phyloP scores from a whole-genome alignment of 768 basidiomycete species.

The Zangia roseola region DNA sequence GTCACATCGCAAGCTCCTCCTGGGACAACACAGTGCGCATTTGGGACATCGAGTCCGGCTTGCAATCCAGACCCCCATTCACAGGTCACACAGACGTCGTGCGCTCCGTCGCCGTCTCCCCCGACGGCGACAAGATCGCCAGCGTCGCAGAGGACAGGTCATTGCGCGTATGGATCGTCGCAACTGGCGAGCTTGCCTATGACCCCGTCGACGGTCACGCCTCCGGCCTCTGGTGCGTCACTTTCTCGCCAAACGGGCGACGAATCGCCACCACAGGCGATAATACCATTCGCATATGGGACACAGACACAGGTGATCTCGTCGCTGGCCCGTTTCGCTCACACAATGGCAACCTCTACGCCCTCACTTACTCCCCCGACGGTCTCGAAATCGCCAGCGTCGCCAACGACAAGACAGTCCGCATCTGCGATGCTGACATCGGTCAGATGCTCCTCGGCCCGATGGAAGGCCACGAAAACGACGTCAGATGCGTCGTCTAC shows the following conservation, averaged over 20 bases:
- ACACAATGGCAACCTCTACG: conserved; percentile 32
- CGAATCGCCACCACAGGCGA: conserved; percentile 34
- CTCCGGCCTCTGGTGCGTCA: conserved; percentile 28
- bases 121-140: conserved; percentile 26
- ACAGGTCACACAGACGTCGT: conserved; percentile 30
- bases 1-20: conserved; percentile 23
- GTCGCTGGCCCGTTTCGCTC: conserved; percentile 29
- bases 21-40: conserved; percentile 28
- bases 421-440: conserved; percentile 32
- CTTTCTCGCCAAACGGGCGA: conserved; percentile 32
- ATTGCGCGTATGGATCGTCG: conserved; percentile 26
- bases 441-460: conserved; percentile 35
- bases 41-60: conserved; percentile 25
- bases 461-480: conserved; percentile 29
- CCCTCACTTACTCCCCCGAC: conserved; percentile 39
- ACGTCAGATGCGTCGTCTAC: conserved; percentile 32
- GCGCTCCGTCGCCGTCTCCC: conserved; percentile 31
- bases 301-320: conserved; percentile 25
- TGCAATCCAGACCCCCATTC: conserved; percentile 13
- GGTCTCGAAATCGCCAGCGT: conserved; percentile 32
- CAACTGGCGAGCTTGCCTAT: conserved; percentile 19
- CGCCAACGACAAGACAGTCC: conserved; percentile 31
- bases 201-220: conserved; percentile 29
- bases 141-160: conserved; percentile 30
- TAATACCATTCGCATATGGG: conserved; percentile 33